These are phyloP conservation scores for Agaricales sp. DNA, from an alignment of 1,284 basidiomycete genomes.

Conservation along the genomic window DNA sequence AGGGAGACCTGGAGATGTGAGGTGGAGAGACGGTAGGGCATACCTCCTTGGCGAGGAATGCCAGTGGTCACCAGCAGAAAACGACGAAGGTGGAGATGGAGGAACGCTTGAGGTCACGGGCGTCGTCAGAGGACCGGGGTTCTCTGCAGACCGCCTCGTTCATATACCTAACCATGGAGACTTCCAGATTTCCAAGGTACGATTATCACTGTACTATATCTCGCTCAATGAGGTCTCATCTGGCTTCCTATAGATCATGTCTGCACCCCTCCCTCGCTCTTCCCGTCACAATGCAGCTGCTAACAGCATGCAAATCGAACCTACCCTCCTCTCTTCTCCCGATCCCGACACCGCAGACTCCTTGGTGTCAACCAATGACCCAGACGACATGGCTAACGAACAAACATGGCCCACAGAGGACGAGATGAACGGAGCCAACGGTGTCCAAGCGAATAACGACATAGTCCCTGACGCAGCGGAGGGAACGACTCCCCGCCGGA, in stretches of 20 bases:
- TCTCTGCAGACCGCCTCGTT: slow-evolving; percentile 82
- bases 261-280: slow-evolving; percentile 36
- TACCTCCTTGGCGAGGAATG: slow-evolving; percentile 72
- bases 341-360: slow-evolving; percentile 75
- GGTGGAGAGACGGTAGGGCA: slow-evolving; percentile 76
- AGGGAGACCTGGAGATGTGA: slow-evolving; percentile 63
- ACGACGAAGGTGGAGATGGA: slow-evolving; percentile 32
- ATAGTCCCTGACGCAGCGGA: slow-evolving; percentile 51
- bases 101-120: slow-evolving; percentile 64
- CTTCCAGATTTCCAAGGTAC: slow-evolving; percentile 74
- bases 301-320: slow-evolving; percentile 56
- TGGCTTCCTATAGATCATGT: slow-evolving; percentile 41
- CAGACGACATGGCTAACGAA: slow-evolving; percentile 86
- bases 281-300: slow-evolving; percentile 20
- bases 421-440: slow-evolving; percentile 59
- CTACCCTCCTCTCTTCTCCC: slow-evolving; percentile 45
- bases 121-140: slow-evolving; percentile 67
- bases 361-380: slow-evolving; percentile 78
- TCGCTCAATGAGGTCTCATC: slow-evolving; percentile 10
- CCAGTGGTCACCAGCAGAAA: slow-evolving; percentile 42
- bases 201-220: slow-evolving; percentile 17
- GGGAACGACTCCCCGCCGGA: slow-evolving; percentile 64
- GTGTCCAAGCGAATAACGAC: slow-evolving; percentile 21
- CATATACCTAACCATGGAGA: slow-evolving; percentile 89
- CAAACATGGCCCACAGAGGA: slow-evolving; percentile 99